These are phyloP conservation scores for Phytomonas sp. DNA, from an alignment of 208 protist genomes.

Conservation along the genomic window DNA sequence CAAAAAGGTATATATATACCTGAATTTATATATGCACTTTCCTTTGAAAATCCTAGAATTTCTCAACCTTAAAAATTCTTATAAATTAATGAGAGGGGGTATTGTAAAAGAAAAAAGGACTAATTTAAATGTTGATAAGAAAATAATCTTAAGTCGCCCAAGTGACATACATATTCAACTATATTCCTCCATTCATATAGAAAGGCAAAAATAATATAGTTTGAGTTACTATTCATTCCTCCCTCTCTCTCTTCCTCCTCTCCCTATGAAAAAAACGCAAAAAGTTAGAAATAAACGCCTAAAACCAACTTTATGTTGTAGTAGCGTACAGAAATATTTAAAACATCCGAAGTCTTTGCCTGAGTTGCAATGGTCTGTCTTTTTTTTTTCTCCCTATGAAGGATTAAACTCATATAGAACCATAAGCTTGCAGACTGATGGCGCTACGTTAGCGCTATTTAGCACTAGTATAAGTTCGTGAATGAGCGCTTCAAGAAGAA, in stretches of 20 bases:
- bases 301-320: neutral
- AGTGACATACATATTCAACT: neutral
- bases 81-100: neutral
- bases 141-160: slow-evolving; percentile 6
- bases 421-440: neutral
- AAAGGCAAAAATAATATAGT: slow-evolving; percentile 10
- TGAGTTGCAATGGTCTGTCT: neutral
- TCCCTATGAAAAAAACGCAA: slow-evolving; percentile 7
- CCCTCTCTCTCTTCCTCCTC: too few relatives aligned
- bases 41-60: neutral
- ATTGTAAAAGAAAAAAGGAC: slow-evolving; percentile 15
- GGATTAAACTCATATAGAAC: neutral
- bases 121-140: slow-evolving; percentile 6
- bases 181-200: neutral
- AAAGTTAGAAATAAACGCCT: neutral
- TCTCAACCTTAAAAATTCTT: neutral
- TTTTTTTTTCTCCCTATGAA: neutral
- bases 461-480: neutral
- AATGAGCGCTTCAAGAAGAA: neutral
- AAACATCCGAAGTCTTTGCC: neutral
- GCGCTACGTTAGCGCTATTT: neutral
- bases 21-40: neutral
- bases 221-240: slow-evolving; percentile 12
- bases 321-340: neutral
- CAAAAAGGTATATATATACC: neutral